These are phyloP conservation scores for Geosmithia putterillii DNA, from an alignment of 2,329 filamentous ascomycete species.

Conservation along the genomic window DNA sequence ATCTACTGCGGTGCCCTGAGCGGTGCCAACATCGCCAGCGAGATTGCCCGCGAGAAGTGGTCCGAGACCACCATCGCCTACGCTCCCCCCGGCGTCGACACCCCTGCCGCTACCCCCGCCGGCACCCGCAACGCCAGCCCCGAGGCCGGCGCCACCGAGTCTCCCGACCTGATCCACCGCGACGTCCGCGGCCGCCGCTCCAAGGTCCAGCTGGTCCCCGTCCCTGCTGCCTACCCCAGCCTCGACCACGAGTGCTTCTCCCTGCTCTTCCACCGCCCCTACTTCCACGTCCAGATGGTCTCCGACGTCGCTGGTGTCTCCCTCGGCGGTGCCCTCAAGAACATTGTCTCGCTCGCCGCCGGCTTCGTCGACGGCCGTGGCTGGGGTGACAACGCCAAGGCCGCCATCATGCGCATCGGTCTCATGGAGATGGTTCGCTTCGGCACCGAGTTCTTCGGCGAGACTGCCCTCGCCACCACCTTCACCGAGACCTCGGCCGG, in stretches of 20 bases:
- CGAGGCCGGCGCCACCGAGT: conserved; percentile 36
- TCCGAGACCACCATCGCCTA: conserved; percentile 96
- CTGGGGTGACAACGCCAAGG: conserved; percentile 98
- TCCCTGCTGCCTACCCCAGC: conserved; percentile 74
- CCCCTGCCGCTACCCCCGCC: conserved; percentile 54
- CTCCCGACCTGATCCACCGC: conserved; percentile 47
- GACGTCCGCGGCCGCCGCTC: conserved; percentile 56
- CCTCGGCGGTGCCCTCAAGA: conserved; percentile 88
- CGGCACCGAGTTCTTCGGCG: conserved; percentile 81
- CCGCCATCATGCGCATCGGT: conserved; percentile 94
- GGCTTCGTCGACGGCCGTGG: conserved; percentile 92
- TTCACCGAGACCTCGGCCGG: conserved; percentile 97
- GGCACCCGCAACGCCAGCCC: conserved; percentile 34
- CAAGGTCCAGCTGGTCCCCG: conserved; percentile 57
- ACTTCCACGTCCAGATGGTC: conserved; percentile 94
- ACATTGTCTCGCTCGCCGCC: conserved; percentile 86
- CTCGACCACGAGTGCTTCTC: conserved; percentile 77
- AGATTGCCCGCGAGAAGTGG: conserved; percentile 93
- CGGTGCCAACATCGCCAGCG: conserved; percentile 89
- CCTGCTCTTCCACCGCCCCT: conserved; percentile 84
- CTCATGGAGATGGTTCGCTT: conserved; percentile 96
- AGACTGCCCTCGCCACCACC: conserved; percentile 68
- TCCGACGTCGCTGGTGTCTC: conserved; percentile 95
- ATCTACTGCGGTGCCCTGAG: conserved; percentile 96
- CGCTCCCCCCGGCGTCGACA: conserved; percentile 82